These are phyloP conservation scores for Phoma sp. DNA, from an alignment of 2,329 filamentous ascomycete genomes.

Conservation along the genomic window DNA sequence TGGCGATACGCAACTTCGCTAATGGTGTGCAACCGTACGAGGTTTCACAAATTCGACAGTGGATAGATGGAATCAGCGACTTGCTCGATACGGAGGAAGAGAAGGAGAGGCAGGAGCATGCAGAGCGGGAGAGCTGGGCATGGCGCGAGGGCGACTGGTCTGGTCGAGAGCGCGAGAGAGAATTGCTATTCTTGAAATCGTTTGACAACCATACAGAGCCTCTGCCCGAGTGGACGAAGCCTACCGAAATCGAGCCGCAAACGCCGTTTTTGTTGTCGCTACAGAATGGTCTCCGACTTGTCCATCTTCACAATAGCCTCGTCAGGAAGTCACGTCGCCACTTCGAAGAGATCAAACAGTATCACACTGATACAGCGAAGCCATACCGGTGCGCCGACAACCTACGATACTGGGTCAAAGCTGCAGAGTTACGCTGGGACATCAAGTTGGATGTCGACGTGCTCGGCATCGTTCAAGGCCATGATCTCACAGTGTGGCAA, in stretches of 20 bases:
- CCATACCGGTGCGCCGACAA: conserved; percentile 95
- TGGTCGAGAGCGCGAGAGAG: conserved; percentile 77
- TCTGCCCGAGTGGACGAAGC: conserved; percentile 70
- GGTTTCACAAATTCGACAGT: conserved; percentile 73
- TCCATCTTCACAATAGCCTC: conserved; percentile 87
- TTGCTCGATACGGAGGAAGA: conserved; percentile 79
- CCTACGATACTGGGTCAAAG: conserved; percentile 93
- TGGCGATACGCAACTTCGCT: conserved; percentile 85
- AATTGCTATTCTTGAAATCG: conserved; percentile 79
- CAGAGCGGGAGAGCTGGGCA: conserved; percentile 74
- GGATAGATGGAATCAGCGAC: conserved; percentile 78
- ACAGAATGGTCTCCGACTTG: conserved; percentile 78
- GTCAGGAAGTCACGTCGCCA: conserved; percentile 83
- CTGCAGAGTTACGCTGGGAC: conserved; percentile 93
- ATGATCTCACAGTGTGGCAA: conserved; percentile 71
- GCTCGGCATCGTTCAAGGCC: conserved; percentile 82
- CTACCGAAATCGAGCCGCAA: conserved; percentile 63
- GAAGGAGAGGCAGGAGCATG: conserved; percentile 74
- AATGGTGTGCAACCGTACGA: conserved; percentile 83
- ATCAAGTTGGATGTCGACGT: conserved; percentile 82
- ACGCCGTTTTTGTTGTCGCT: conserved; percentile 77
- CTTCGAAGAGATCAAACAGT: conserved; percentile 87
- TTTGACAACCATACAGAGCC: conserved; percentile 66
- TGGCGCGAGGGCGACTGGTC: conserved; percentile 79
- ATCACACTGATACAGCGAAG: conserved; percentile 91